Conservation (phyloP, 176 grass and related monocot genomes). For the Juncus inflexus region DNA sequence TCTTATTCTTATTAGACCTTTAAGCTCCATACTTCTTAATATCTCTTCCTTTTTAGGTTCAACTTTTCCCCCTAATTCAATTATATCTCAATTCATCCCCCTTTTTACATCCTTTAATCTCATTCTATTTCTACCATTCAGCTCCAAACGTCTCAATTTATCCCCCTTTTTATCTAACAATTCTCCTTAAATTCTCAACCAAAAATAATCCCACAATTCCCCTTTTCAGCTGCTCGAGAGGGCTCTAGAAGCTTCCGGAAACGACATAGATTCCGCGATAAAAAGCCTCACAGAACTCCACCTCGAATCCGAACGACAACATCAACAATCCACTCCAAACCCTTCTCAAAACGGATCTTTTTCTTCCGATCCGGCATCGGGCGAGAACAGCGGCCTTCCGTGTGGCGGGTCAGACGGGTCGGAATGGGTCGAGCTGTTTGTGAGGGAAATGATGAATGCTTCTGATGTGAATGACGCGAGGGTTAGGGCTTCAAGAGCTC, state of each 20-base stretch:
- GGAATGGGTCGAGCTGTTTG: constrained; percentile 39
- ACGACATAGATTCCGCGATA: constrained; percentile 86
- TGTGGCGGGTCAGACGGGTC: constrained; percentile 17
- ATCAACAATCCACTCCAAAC: constrained; percentile 31
- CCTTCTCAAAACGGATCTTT: constrained; percentile 27
- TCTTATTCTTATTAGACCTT: too few species aligned
- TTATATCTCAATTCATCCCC: too few species aligned
- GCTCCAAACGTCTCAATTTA: too few species aligned
- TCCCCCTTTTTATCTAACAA: too few species aligned
- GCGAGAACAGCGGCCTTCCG: neutral
- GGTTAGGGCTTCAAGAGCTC: constrained; percentile 25
- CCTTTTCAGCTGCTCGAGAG: constrained; percentile 65
- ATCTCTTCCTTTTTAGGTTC: too few species aligned
- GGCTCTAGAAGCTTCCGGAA: constrained; percentile 62
- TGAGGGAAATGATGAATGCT: constrained; percentile 34
- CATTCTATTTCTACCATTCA: too few species aligned
- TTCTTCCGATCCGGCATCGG: neutral
- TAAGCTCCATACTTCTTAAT: too few species aligned
- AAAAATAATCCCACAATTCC: too few species aligned
- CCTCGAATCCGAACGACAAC: constrained; percentile 37
- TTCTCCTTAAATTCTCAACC: too few species aligned
- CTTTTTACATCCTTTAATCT: too few species aligned
- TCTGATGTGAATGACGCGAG: constrained; percentile 35
- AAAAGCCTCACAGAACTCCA: constrained; percentile 63
- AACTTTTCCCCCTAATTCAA: too few species aligned